A percentile compares a stretch with the other conserved stretches of the same genome.
phyloP scores from a whole-genome alignment of 1,284 basidiomycete genomes.

The Rhodotorula sp. region DNA sequence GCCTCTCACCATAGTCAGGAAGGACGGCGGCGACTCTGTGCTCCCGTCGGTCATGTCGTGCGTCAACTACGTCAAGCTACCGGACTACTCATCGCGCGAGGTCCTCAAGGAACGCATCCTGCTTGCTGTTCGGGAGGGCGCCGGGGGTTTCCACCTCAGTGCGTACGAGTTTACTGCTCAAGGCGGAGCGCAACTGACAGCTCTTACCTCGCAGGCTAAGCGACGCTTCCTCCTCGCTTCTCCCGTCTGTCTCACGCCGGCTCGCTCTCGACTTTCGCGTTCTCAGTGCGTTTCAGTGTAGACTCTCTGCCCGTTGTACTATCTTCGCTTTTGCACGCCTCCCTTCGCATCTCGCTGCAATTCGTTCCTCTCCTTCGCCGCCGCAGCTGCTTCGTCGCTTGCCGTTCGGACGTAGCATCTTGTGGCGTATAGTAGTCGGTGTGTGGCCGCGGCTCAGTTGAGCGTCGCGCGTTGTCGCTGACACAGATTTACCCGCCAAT shows the following conservation, averaged over 20 bases:
- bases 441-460: too few relatives aligned
- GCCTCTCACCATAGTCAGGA: conserved; percentile 91
- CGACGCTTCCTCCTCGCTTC: neutral
- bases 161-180: neutral
- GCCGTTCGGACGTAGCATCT: too few relatives aligned
- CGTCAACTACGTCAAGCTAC: conserved; percentile 83
- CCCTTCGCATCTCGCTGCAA: neutral
- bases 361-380: too few relatives aligned
- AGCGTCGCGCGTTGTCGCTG: too few relatives aligned
- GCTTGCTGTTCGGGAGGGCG: conserved; percentile 82
- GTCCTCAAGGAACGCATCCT: conserved; percentile 76
- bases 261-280: neutral
- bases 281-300: too few relatives aligned
- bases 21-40: conserved; percentile 71
- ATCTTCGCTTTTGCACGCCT: too few relatives aligned
- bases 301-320: too few relatives aligned
- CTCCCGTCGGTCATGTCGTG: conserved; percentile 92
- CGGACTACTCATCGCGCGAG: conserved; percentile 81
- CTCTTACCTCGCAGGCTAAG: neutral
- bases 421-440: too few relatives aligned
- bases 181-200: too few relatives aligned
- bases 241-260: neutral
- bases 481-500: too few relatives aligned
- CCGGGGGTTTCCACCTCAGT: conserved; percentile 84
- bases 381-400: too few relatives aligned